A percentile compares a stretch with the other conserved stretches of the same genome.
Evolutionary conservation across 2,329 filamentous ascomycete genomes (phyloP).

Genomic region (Scytalidium sp.): DNA sequence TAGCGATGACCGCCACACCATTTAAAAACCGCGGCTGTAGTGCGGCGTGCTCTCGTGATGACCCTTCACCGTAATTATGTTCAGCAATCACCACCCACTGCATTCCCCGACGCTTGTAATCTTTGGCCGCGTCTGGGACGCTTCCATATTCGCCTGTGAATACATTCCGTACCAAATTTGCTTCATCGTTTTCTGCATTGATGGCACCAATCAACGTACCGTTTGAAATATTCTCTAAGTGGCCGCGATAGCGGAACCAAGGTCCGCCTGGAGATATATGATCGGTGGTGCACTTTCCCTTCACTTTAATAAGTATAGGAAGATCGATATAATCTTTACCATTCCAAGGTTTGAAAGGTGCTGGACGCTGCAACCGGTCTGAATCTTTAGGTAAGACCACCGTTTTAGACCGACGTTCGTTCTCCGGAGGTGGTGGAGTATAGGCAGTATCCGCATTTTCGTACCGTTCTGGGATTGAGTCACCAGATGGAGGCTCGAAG

Average conservation of each 20-base stretch:
- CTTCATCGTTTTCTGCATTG: constrained; percentile 77
- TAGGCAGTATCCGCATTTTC: constrained; percentile 22
- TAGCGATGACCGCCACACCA: constrained; percentile 21
- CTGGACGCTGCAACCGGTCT: constrained; percentile 28
- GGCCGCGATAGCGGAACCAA: constrained; percentile 36
- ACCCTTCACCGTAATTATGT: constrained; percentile 27
- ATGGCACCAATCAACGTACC: constrained; percentile 32
- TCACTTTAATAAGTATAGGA: constrained; percentile 30
- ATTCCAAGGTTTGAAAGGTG: constrained; percentile 27
- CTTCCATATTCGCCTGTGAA: constrained; percentile 46
- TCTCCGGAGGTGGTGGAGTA: constrained; percentile 20
- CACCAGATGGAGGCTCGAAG: constrained; percentile 24
- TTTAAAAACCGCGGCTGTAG: constrained; percentile 24
- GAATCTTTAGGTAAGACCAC: constrained; percentile 25
- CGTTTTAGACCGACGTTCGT: constrained; percentile 15
- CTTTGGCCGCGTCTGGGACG: constrained; percentile 26
- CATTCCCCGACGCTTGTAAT: constrained; percentile 16
- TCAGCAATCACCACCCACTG: constrained; percentile 33
- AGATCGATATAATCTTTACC: constrained; percentile 6
- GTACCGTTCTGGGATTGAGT: constrained; percentile 25
- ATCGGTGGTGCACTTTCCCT: constrained; percentile 36
- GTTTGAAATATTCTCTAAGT: constrained; percentile 36
- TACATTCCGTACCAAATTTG: constrained; percentile 95
- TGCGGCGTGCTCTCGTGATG: constrained; percentile 25
- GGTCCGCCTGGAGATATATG: constrained; percentile 36